phyloP scores from a whole-genome alignment of 2,329 filamentous ascomycete genomes.

The Zymoseptoria brevis region DNA sequence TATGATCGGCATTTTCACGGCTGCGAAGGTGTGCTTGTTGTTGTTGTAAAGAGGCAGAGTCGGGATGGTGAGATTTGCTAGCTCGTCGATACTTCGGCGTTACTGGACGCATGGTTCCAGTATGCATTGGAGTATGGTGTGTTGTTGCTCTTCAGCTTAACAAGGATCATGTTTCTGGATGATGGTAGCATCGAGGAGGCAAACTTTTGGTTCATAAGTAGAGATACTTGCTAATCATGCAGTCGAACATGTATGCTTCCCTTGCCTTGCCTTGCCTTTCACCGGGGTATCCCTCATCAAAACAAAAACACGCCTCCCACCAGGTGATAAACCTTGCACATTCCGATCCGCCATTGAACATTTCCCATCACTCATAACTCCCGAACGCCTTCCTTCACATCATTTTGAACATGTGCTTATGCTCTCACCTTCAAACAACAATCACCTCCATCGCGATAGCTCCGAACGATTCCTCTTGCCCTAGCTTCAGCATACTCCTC shows the following conservation, averaged over 20 bases:
- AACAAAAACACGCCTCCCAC: neutral
- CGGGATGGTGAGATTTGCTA: no score
- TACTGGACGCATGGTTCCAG: neutral
- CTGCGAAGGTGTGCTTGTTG: neutral
- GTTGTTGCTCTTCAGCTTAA: no score
- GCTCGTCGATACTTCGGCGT: neutral
- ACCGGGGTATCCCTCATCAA: neutral
- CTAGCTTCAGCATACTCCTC: conserved; percentile 36
- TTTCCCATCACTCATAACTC: neutral
- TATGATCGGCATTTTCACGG: conserved; percentile 10
- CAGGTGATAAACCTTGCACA: neutral
- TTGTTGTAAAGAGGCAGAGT: neutral
- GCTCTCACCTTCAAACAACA: neutral
- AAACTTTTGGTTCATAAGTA: no score
- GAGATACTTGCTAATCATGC: no score
- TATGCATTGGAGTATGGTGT: no score
- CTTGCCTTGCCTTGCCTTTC: neutral
- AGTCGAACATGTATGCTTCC: neutral
- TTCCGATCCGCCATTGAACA: neutral
- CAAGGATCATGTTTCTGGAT: no score
- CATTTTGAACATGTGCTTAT: neutral
- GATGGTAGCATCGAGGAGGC: no score
- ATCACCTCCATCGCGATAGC: conserved; percentile 19
- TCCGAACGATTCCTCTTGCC: conserved; percentile 47
- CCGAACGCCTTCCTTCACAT: neutral